Base-by-base conservation (phyloP, 495 filamentous ascomycete species). In the Aspergillus affinis region DNA sequence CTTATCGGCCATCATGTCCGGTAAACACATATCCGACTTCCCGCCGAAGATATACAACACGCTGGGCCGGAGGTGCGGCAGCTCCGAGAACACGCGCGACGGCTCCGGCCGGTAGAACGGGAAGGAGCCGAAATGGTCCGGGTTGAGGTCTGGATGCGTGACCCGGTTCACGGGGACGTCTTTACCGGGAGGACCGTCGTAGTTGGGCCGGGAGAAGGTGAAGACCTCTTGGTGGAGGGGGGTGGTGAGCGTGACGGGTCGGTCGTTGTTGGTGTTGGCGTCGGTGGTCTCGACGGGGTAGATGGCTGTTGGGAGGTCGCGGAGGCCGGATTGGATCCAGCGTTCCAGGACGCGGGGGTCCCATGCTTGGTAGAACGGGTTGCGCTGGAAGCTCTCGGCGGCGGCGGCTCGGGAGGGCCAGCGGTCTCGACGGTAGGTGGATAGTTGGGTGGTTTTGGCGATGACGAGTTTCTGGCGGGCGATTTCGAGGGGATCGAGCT, bases 61-160 rank as follows among this genome's bases (percentile, higher is more conserved):
- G n/a, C 85, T 87, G 0, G 93, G 91, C 2, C 89, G 83, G 36
- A 98, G 74, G 60, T 81, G 68, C 0, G 86, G 86, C 4, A 98
- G 81, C 50, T 86, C 77, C 2, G 76, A 61, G 58, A 90, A 88
- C 32, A 88, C 86, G 10, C 71, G 70, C 21, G 71, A 66, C 6
- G 88, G 83, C 65, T 96, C 94, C 29, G 90, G 80, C 4, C 90
- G 81, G 77, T 94, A 93, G 74, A 96, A 91, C 1, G 85, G 86
- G 60, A 78, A 81, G 15, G 62, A 67, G 21, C 72, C 70, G n/a
- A 65, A 52, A 32, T 71, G 64, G 17, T 74, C 65, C 7, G 72
- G 61, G 57, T 81, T 67, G 0, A 82, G 65, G 48, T 82, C 81
- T n/a, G 79, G 78, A 59, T 80, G 79, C 1, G 79, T 79, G 6